phyloP scores from a whole-genome alignment of 805 yeast species.

The Teunomyces aglyptinius region DNA sequence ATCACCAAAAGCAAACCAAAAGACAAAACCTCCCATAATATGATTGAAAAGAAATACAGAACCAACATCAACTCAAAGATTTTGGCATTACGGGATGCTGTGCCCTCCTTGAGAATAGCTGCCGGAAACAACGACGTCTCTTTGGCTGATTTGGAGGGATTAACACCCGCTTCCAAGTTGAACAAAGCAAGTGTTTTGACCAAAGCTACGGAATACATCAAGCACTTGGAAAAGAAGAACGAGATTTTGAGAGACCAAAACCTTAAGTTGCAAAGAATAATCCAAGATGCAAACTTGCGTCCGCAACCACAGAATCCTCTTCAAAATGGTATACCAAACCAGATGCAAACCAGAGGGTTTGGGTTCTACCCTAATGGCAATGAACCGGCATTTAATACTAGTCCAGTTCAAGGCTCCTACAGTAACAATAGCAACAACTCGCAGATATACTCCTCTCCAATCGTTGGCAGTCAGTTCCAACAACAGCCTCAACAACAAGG shows the following conservation, averaged over 20 bases:
- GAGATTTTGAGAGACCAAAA: slow-evolving; percentile 49
- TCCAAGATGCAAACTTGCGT: slow-evolving; percentile 29
- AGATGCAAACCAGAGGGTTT: slow-evolving; percentile 10
- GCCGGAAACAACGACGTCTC: slow-evolving; percentile 42
- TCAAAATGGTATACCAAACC: slow-evolving; percentile 2
- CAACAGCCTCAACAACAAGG: slow-evolving; percentile 14
- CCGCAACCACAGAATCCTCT: slow-evolving; percentile 11
- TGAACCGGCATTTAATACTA: slow-evolving; percentile 18
- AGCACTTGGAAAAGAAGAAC: slow-evolving; percentile 66
- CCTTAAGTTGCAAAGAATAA: slow-evolving; percentile 34
- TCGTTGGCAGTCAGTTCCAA: slow-evolving; percentile 12
- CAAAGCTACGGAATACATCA: slow-evolving; percentile 76
- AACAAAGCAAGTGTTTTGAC: slow-evolving; percentile 75
- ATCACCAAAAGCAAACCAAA: slow-evolving; percentile 49
- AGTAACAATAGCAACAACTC: slow-evolving; percentile 11
- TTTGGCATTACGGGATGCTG: slow-evolving; percentile 67
- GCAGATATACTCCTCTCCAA: background rate
- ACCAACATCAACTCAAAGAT: slow-evolving; percentile 75
- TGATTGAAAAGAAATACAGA: slow-evolving; percentile 78
- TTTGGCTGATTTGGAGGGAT: slow-evolving; percentile 59
- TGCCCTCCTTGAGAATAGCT: slow-evolving; percentile 70
- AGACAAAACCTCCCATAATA: slow-evolving; percentile 67
- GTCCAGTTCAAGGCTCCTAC: slow-evolving; percentile 16
- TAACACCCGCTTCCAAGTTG: slow-evolving; percentile 71
- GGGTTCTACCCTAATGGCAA: slow-evolving; percentile 19